Conservation (phyloP, 1,139 yeast genomes). For the Zygosaccharomyces sapae region DNA sequence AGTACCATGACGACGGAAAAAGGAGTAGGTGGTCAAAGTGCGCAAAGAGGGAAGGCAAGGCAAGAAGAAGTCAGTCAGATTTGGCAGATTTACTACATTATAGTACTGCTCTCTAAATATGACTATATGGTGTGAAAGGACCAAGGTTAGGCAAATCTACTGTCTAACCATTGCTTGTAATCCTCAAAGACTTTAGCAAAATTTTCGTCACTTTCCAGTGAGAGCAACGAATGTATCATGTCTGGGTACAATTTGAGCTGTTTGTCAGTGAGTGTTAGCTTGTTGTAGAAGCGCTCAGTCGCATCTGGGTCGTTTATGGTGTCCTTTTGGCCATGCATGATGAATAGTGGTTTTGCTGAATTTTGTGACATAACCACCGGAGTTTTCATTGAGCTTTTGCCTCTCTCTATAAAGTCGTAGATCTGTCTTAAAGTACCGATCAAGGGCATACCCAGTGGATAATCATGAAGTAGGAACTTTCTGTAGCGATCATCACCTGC, state of each 20-base stretch:
- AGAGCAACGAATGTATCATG: conserved; percentile 37
- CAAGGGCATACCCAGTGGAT: conserved; percentile 43
- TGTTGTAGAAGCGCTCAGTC: conserved; percentile 48
- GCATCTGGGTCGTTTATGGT: conserved; percentile 54
- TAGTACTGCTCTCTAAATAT: no score
- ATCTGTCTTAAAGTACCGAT: conserved; percentile 49
- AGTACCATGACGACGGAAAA: no score
- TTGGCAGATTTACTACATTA: no score
- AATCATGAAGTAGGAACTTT: conserved; percentile 44
- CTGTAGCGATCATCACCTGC: conserved; percentile 52
- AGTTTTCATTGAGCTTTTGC: conserved; percentile 26
- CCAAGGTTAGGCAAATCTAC: background rate
- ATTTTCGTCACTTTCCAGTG: conserved; percentile 29
- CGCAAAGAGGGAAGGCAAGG: no score
- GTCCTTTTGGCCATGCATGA: conserved; percentile 54
- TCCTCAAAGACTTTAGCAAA: conserved; percentile 25
- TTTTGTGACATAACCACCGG: conserved; percentile 41
- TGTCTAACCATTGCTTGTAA: conserved; percentile 25
- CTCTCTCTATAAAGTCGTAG: conserved; percentile 55
- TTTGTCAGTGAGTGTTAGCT: no score
- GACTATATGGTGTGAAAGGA: background rate
- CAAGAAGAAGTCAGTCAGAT: no score
- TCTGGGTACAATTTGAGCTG: conserved; percentile 37
- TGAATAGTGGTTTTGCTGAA: conserved; percentile 46
- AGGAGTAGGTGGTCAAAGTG: no score